Base-by-base conservation (phyloP, 257 asterid genomes). In the Leptodermis oblonga region DNA sequence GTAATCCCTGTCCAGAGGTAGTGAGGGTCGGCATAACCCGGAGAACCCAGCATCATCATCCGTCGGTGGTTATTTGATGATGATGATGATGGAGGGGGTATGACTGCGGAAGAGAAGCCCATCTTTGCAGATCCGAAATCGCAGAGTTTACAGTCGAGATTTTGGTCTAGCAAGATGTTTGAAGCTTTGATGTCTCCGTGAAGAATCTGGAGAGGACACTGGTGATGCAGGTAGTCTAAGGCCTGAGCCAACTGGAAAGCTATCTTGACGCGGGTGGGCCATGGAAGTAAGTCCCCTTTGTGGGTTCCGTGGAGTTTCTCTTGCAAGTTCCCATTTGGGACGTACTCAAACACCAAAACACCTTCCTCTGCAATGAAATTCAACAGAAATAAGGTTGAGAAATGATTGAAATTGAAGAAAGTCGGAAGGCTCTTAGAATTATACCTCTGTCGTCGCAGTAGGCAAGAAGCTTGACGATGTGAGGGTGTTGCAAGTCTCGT, bases 111-210 rank as follows among this genome's bases (percentile, higher is more conserved):
- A 7, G 89, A 83, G 31, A 87, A 87, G 12, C 92, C 95, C 79
- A 90, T 73, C 65, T 79, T 87, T 0, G 95, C 86, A 0, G 97
- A 88, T 25, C 97, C 96, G 34, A 90, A 86, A 69, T 90, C 97
- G 64, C 96, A 90, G 59, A 90, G 87, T 76, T 88, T 90, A 80
- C 94, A 83, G 53, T 82, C 82, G 33, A 88, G 71, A 3, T 76
- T 46, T 6, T 66, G 71, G 60, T 90, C 96, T 17, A 90, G 72
- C 0, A 90, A 37, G 5, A 90, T 69, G 76, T 90, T 90, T 0
- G 97, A 83, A 1, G 94, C 71, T 71, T 90, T 88, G 74, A 90
- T 80, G 74, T 90, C 97, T 4, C 90, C 88, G 31, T 90, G 97
- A 71, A 86, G 80, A 70, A 90, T 77, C 65, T 85, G 93, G 11